These are phyloP conservation scores for Sphagnum magellanicum DNA, from an alignment of 228 moss, liverwort and hornwort genomes.

Conservation along the genomic window DNA sequence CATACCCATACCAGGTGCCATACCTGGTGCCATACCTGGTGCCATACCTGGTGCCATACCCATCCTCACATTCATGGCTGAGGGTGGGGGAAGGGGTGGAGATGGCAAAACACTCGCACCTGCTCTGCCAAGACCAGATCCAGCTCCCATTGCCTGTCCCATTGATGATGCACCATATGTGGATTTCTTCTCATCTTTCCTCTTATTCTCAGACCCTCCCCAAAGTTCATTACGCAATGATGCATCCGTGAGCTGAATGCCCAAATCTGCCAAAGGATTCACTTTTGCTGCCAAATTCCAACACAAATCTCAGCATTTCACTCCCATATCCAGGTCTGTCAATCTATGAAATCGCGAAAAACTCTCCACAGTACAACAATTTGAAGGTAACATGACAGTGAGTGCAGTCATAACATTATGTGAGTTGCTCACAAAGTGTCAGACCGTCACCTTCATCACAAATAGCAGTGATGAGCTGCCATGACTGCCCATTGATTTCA, in stretches of 20 bases:
- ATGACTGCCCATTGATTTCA: too few relatives aligned
- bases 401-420: background rate
- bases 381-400: background rate
- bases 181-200: conserved; percentile 62
- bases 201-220: conserved; percentile 56
- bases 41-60: conserved; percentile 27
- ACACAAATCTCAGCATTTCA: background rate
- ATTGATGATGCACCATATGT: conserved; percentile 18
- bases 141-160: conserved; percentile 94
- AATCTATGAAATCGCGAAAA: too few relatives aligned
- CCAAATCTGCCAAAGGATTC: conserved; percentile 90
- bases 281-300: conserved; percentile 56
- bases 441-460: background rate
- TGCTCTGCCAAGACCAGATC: conserved; percentile 77
- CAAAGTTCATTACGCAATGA: conserved; percentile 60
- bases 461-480: background rate
- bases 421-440: background rate
- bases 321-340: too few relatives aligned
- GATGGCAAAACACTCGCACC: conserved; percentile 61
- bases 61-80: conserved; percentile 27
- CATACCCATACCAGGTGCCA: conserved; percentile 34
- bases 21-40: conserved; percentile 22
- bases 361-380: too few relatives aligned
- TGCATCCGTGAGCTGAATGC: conserved; percentile 86
- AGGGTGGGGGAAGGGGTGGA: conserved; percentile 29